Evolutionary conservation across 1,284 basidiomycete genomes (phyloP).

Genomic region (Pseudozyma pruni): DNA sequence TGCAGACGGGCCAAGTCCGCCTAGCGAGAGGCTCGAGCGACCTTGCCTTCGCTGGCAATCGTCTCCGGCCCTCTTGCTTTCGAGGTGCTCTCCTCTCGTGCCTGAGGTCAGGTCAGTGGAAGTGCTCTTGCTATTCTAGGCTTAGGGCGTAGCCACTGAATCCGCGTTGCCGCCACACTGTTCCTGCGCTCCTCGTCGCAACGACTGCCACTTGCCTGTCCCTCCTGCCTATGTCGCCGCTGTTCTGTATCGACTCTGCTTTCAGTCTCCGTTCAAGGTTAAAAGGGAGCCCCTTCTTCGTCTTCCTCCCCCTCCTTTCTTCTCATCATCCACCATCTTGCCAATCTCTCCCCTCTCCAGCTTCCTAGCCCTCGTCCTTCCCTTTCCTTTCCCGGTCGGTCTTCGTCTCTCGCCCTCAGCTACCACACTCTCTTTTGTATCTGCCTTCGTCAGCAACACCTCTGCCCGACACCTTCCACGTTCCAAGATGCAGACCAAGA

Average conservation of each 20-base stretch:
- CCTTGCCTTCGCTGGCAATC: not conserved
- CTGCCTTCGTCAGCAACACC: not conserved
- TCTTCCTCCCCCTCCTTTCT: constrained; percentile 22
- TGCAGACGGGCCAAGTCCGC: not conserved
- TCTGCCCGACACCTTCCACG: not conserved
- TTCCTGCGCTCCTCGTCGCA: not conserved
- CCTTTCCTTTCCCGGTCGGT: constrained; percentile 22
- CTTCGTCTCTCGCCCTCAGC: constrained; percentile 25
- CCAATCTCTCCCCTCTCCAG: constrained; percentile 17
- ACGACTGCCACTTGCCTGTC: too few relatives aligned
- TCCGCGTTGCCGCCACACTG: not conserved
- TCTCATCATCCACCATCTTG: constrained; percentile 28
- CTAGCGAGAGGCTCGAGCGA: not conserved
- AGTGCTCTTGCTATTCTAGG: too few relatives aligned
- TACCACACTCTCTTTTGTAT: constrained; percentile 21
- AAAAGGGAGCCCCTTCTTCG: constrained; percentile 25
- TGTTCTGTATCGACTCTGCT: constrained; percentile 17
- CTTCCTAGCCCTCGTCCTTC: constrained; percentile 28
- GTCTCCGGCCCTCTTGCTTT: not conserved
- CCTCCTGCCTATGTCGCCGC: too few relatives aligned
- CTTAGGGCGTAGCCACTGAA: not conserved
- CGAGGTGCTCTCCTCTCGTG: constrained; percentile 4
- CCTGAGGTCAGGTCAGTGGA: constrained; percentile 1
- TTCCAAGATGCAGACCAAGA: constrained; percentile 45
- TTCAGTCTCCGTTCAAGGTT: constrained; percentile 17